Evolutionary conservation across 1,284 basidiomycete genomes (phyloP).

Genomic region (Ganoderma leucocontextum): DNA sequence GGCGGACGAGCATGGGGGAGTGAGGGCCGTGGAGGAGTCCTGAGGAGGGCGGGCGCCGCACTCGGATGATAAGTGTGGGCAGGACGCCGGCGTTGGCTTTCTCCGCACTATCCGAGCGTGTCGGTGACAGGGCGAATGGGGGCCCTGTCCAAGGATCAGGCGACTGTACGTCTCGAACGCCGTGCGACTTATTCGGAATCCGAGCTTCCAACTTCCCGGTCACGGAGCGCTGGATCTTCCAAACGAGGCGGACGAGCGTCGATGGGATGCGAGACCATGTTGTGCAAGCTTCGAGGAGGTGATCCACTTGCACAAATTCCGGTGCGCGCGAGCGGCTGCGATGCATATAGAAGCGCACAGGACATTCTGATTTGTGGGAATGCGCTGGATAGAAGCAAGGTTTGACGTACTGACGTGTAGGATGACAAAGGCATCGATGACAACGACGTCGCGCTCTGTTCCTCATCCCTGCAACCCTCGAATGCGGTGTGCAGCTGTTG

Average conservation of each 20-base stretch:
- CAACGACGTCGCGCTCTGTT: background rate
- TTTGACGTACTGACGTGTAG: background rate
- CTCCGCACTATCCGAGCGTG: background rate
- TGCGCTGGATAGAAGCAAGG: background rate
- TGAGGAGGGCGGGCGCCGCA: background rate
- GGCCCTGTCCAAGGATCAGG: background rate
- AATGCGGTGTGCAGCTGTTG: too few species aligned
- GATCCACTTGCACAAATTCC: background rate
- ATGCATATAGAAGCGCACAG: background rate
- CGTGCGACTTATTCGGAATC: background rate
- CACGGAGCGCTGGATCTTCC: background rate
- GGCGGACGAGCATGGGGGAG: constrained; percentile 5
- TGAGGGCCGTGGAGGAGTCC: background rate
- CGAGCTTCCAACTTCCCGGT: background rate
- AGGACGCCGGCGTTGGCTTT: background rate
- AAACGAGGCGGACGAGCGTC: background rate
- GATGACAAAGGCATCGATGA: background rate
- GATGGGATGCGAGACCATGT: background rate
- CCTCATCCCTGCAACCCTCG: background rate
- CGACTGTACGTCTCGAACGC: background rate
- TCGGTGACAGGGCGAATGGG: background rate
- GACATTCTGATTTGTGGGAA: background rate
- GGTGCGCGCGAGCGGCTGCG: background rate
- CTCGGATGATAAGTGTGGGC: background rate
- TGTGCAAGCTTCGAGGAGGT: background rate